Evolutionary conservation across 768 basidiomycete species (phyloP), one percentile per base, ranked within the genome.

Genomic region (Xerocomus spinulosus): DNA sequence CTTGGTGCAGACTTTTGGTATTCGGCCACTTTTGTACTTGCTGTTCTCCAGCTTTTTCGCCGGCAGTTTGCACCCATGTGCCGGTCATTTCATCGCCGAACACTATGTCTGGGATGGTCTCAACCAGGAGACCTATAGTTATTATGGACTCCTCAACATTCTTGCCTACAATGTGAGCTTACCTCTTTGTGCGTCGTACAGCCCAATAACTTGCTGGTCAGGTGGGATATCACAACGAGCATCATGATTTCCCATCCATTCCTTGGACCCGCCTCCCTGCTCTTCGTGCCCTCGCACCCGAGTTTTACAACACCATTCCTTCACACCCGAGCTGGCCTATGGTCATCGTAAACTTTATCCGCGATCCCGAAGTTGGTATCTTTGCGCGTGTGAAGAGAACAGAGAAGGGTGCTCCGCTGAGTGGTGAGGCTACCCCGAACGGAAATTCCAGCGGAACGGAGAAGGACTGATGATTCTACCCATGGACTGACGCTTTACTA

Each of bases 191-290:
- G 0, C 37, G 35, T 26, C 14, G 33, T 47, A 24, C 32, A 5
- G 24, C 44, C 33, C 25, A 7, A 41, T 46, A 15, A 59, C 21
- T 33, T 20, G 9, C 8, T 36, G 13, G 46, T 17, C 54, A 92
- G 90, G 91, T 97, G 56, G 96, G 96, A 32, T 98, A 97, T 64
- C 96, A 99, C 67, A 97, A 99, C 68, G 96, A 98, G 61, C 96
- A 99, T 68, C 96, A 99, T 69, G 96, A 99, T 70, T 98, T 99
- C 69, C 94, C 96, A 8, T 92, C 92, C 12, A 70, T 99, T 1
- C 79, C 96, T 1, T 99, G 96, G 96, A 97, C 94, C 15, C 82
- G 88, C 20, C 77, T 98, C 0, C 90, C 93, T 2, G 79, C 80
- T 5, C 80, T 99, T 18, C 82, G 84, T 25, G 76, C 77, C 2